These are phyloP conservation scores for Talaromyces verruculosus DNA, from an alignment of 2,329 filamentous ascomycete species.

Conservation along the genomic window DNA sequence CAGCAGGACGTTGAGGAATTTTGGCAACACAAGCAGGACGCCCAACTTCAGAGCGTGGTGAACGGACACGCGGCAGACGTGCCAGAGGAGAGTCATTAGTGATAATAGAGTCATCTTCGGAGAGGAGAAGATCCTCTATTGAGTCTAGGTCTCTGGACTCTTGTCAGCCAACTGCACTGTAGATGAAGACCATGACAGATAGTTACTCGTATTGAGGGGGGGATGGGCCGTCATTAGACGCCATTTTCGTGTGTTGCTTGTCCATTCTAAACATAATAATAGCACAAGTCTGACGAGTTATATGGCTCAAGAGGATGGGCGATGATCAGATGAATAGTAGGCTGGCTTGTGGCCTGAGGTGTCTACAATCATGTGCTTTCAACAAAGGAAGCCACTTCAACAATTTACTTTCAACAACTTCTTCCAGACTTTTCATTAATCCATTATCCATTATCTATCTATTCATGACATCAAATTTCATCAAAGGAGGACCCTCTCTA, in stretches of 20 bases:
- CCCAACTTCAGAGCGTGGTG: background rate
- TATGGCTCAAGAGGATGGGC: background rate
- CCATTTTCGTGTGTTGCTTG: background rate
- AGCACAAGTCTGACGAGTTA: background rate
- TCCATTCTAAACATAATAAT: background rate
- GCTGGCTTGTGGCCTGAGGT: background rate
- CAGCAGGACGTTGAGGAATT: background rate
- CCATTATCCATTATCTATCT: constrained; percentile 16
- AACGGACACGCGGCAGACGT: background rate
- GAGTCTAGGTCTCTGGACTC: background rate
- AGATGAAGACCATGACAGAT: background rate
- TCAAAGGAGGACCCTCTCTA: constrained; percentile 6
- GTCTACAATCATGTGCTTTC: background rate
- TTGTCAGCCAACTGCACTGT: background rate
- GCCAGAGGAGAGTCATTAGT: background rate
- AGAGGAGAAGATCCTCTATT: background rate
- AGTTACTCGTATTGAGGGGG: background rate
- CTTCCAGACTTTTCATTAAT: background rate
- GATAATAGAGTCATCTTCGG: background rate
- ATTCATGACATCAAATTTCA: constrained; percentile 1
- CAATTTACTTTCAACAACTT: background rate
- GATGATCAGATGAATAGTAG: background rate
- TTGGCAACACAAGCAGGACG: background rate
- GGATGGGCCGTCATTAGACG: too few species aligned
- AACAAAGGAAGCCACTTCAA: background rate